Evolutionary conservation across 176 grass and related monocot genomes (phyloP), one percentile per base, ranked within the genome.

Genomic region (Phoenix roebelenii): DNA sequence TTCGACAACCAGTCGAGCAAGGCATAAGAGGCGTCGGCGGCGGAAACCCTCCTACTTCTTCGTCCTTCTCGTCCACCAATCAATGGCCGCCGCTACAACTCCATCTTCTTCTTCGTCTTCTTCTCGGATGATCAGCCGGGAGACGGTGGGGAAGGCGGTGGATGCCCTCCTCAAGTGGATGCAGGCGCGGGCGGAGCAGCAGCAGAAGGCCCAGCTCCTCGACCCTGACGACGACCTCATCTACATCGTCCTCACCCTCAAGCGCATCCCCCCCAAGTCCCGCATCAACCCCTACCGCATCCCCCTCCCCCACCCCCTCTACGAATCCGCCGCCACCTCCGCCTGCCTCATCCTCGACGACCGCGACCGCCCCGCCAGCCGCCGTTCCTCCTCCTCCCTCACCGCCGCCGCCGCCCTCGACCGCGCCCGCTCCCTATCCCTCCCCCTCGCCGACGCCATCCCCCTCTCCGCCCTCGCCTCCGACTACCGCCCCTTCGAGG

Each of bases 401-500:
- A 64, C 68, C 29, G 1, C 79, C 22, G 28, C 74, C 10, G 39
- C 68, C 50, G 70, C 74, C 6, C 55, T 30, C 24, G 52, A 85
- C 49, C 85, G 75, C 49, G 76, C 92, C 35, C 89, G 71, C 70
- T 60, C 81, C 28, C 58, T 70, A 18, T 22, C 30, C 18, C 54
- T 96, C n/a, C 81, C 83, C 12, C 50, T 90, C 64, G 81, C 84
- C 7, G 81, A 85, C 19, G 75, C 71, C 65, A 72, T 96, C 51
- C 77, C 80, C 1, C 67, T 90, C 25, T 87, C 86, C 51, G 64
- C 80, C 54, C 75, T 97, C 9, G 80, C 78, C 58, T 74, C 83
- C 49, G 92, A 97, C 30, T 91, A 88, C 62, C 75, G 65, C 12
- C 78, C 87, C 0, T 97, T 77, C 49, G 92, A 97, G 62, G 81